These are phyloP conservation scores for Alternaria conjuncta DNA, from an alignment of 2,329 filamentous ascomycete genomes.

Conservation along the genomic window DNA sequence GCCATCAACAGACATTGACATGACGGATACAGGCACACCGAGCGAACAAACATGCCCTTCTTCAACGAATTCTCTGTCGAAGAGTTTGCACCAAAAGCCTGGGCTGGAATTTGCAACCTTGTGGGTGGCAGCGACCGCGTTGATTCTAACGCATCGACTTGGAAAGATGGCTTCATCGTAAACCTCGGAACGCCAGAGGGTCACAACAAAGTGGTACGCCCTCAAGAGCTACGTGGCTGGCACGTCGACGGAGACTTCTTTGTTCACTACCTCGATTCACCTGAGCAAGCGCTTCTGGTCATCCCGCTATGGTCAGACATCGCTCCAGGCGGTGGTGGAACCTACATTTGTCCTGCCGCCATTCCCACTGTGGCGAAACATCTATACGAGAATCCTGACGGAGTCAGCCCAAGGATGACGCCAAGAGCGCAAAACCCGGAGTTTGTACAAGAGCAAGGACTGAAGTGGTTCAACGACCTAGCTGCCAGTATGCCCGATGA, in stretches of 20 bases:
- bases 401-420: slow-evolving; percentile 70
- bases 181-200: slow-evolving; percentile 66
- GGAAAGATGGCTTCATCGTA: slow-evolving; percentile 73
- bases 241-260: slow-evolving; percentile 78
- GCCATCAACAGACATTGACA: not conserved
- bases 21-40: slow-evolving; percentile 47
- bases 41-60: slow-evolving; percentile 69
- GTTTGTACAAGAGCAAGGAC: slow-evolving; percentile 52
- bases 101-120: slow-evolving; percentile 70
- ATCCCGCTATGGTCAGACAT: slow-evolving; percentile 73
- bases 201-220: slow-evolving; percentile 58
- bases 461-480: slow-evolving; percentile 56
- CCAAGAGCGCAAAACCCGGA: slow-evolving; percentile 58
- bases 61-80: slow-evolving; percentile 62
- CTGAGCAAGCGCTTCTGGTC: slow-evolving; percentile 72
- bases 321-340: slow-evolving; percentile 65
- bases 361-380: slow-evolving; percentile 65
- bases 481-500: slow-evolving; percentile 42
- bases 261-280: slow-evolving; percentile 73
- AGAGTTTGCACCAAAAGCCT: slow-evolving; percentile 68
- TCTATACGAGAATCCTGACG: slow-evolving; percentile 66
- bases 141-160: slow-evolving; percentile 53
- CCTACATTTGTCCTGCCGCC: slow-evolving; percentile 67
- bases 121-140: slow-evolving; percentile 63
- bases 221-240: slow-evolving; percentile 64